Evolutionary conservation across 352 stramenopile species (phyloP), one percentile per base, ranked within the genome.

Genomic region (Phytophthora nicotianae): DNA sequence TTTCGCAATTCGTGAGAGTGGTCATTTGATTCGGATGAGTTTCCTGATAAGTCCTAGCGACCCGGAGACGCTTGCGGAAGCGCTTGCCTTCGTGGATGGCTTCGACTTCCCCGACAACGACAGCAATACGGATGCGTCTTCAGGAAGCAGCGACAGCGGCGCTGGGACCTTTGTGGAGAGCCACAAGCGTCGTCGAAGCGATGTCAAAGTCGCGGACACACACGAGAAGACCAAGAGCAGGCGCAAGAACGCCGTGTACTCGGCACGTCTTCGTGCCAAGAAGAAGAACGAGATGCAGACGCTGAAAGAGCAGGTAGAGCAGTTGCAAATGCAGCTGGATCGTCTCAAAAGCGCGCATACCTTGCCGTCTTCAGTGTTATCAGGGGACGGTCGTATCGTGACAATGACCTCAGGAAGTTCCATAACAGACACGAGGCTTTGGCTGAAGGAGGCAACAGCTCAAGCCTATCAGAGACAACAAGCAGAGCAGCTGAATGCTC

Each of bases 81-180:
- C 65, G 10, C 46, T 74, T 41, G 54, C 65, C 20, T 74, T 74
- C 46, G 47, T 74, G 19, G 65, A 74, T 24, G 49, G 23, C n/a
- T 74, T 68, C 8, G 64, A 68, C 23, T 59, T 55, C 11, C 4
- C 10, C 32, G 13, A 13, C 10, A 13, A n/a, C 13, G 40, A 46
- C 10, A 57, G 37, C 46, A 17, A 50, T 7, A 41, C 33, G 3
- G 61, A 59, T 16, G 48, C 40, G 19, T 11, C 40, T 27, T 64
- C 53, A 4, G 20, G 29, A 8, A 27, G 42, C 33, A 65, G 61
- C 29, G 47, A 69, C 13, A 52, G 10, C 1, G 23, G n/a, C 4
- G 8, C 23, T 16, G n/a, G 19, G 7, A 19, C 16, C 6, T 10
- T 16, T 10, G 21, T 20, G 10, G 61, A 60, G 17, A 38, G 23